phyloP scores from a whole-genome alignment of 805 yeast species.

The Jamesozyma piceae region DNA sequence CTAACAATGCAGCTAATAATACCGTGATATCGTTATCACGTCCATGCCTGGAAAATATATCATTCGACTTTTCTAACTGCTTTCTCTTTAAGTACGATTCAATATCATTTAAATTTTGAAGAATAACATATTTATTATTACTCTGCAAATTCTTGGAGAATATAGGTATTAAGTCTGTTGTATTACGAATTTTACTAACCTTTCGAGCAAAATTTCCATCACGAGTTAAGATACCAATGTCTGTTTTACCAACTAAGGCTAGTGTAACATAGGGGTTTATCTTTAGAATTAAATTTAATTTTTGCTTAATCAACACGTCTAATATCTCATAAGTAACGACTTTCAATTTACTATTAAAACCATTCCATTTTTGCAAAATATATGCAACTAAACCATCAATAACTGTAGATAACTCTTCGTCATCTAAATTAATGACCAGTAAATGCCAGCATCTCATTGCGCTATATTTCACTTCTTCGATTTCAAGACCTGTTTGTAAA shows the following conservation, averaged over 20 bases:
- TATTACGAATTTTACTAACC: constrained; percentile 20
- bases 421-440: constrained; percentile 47
- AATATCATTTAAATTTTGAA: constrained; percentile 62
- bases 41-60: constrained; percentile 30
- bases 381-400: constrained; percentile 68
- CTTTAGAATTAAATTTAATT: constrained; percentile 12
- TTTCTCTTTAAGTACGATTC: constrained; percentile 42
- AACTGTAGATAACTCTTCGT: constrained; percentile 51
- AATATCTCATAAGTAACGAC: constrained; percentile 45
- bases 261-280: constrained; percentile 44
- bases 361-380: constrained; percentile 56
- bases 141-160: constrained; percentile 23
- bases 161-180: constrained; percentile 19
- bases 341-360: constrained; percentile 42
- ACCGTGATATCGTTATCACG: constrained; percentile 31
- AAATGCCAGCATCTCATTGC: constrained; percentile 62
- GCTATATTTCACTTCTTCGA: constrained; percentile 46
- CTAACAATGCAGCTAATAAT: constrained; percentile 44
- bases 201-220: constrained; percentile 45
- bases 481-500: constrained; percentile 68
- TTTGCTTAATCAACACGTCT: constrained; percentile 21
- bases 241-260: constrained; percentile 54
- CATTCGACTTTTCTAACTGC: constrained; percentile 38
- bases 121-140: constrained; percentile 47
- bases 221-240: constrained; percentile 42